phyloP scores from a whole-genome alignment of 495 filamentous ascomycete species.

The Lasiosphaeria ovina region DNA sequence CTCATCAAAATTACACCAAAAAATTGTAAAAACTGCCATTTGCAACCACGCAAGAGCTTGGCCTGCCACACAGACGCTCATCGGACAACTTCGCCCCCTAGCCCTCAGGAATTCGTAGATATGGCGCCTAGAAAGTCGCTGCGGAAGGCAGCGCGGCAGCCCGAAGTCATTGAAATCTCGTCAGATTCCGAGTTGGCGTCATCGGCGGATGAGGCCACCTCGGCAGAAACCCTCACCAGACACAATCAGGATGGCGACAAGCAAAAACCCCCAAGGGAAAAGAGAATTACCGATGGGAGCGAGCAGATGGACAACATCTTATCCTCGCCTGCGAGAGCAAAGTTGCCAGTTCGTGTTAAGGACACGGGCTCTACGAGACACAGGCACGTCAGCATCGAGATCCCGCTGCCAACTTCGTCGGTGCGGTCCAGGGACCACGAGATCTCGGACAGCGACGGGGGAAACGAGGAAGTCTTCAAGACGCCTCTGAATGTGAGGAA shows the following conservation, averaged over 20 bases:
- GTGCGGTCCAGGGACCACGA: conserved; percentile 8
- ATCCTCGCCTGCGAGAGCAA: conserved; percentile 11
- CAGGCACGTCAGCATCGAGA: conserved; percentile 34
- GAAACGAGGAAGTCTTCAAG: conserved; percentile 24
- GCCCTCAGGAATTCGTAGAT: neutral
- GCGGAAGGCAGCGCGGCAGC: neutral
- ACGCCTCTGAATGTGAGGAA: conserved; percentile 26
- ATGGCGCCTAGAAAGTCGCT: conserved; percentile 9
- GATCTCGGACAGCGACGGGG: conserved; percentile 18
- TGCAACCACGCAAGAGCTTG: neutral
- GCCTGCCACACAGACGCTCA: neutral
- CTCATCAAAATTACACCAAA: neutral
- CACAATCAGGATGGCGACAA: neutral
- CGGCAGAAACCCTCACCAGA: neutral
- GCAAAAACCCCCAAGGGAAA: neutral
- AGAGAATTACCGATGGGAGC: neutral
- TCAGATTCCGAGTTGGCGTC: conserved; percentile 24
- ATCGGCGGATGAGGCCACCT: conserved; percentile 5
- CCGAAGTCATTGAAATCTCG: conserved; percentile 24
- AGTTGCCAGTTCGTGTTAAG: conserved; percentile 23
- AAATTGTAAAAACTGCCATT: neutral
- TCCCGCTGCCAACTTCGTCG: conserved; percentile 26
- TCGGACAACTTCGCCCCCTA: neutral
- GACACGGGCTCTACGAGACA: conserved; percentile 22
- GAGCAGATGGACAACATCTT: neutral